Evolutionary conservation across 345 rosid species (phyloP).

Genomic region (Eucalyptus pumila): DNA sequence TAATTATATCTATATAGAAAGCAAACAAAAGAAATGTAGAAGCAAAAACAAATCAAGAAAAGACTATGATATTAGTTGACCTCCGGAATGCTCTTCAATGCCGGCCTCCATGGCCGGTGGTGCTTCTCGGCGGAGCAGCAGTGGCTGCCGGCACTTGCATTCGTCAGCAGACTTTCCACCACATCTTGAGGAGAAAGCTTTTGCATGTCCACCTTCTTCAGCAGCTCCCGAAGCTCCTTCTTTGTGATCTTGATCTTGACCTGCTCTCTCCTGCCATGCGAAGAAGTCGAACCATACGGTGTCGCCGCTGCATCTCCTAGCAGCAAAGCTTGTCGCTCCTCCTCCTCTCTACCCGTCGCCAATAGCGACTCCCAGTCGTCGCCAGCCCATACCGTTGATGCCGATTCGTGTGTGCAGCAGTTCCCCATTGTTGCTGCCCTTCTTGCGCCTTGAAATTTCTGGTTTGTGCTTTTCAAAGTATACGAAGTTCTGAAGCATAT

Average conservation of each 20-base stretch:
- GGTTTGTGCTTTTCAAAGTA: not conserved
- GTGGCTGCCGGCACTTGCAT: not conserved
- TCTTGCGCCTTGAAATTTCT: not conserved
- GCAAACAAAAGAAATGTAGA: not conserved
- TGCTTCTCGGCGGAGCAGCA: not conserved
- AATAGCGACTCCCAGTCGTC: not conserved
- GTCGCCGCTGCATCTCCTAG: not conserved
- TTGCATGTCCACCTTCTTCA: slow-evolving; percentile 19
- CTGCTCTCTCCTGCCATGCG: not conserved
- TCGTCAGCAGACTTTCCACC: not conserved
- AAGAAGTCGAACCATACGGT: not conserved
- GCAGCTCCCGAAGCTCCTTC: slow-evolving; percentile 51
- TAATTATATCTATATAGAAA: not conserved
- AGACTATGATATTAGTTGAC: slow-evolving; percentile 1
- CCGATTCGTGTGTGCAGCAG: not conserved
- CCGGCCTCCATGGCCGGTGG: slow-evolving; percentile 51
- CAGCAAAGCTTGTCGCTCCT: not conserved
- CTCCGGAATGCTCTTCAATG: slow-evolving; percentile 71
- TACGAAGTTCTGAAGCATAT: not conserved
- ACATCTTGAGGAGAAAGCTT: slow-evolving; percentile 29
- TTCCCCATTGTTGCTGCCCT: not conserved
- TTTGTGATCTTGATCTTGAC: slow-evolving; percentile 66
- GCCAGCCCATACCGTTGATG: not conserved
- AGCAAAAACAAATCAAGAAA: not conserved
- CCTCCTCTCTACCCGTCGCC: not conserved